Percentiles rank a stretch among this genome's conserved stretches.
Evolutionary conservation across 129 eudicot species (phyloP).

Genomic region (Chrysanthemum makinoi): DNA sequence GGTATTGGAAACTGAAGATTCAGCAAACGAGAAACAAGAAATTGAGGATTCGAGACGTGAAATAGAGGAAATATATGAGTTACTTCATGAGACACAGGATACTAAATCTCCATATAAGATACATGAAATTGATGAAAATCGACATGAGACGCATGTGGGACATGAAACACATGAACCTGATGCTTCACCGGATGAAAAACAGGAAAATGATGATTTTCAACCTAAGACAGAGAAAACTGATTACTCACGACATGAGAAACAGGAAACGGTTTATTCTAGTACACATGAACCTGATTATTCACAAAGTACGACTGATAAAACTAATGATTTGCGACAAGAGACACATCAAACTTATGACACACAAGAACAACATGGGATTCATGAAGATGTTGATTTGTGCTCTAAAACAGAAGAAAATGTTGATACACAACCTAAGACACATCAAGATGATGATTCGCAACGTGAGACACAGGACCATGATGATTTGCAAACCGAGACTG

Average conservation of each 20-base stretch:
- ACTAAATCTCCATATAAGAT: not conserved
- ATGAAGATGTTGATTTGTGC: not conserved
- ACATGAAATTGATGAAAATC: not conserved
- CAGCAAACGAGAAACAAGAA: not conserved
- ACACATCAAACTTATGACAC: conserved; percentile 6
- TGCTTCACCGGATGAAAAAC: not conserved
- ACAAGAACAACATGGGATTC: not conserved
- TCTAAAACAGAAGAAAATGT: conserved; percentile 2
- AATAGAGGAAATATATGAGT: not conserved
- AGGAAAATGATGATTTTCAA: conserved; percentile 2
- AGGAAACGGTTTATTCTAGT: not conserved
- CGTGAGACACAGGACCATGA: not conserved
- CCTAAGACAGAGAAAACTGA: not conserved
- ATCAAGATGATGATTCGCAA: conserved; percentile 1
- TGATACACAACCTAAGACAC: conserved; percentile 1
- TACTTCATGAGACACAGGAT: not conserved
- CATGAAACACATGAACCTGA: not conserved
- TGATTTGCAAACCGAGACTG: conserved; percentile 12
- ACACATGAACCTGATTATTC: not conserved
- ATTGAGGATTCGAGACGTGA: not conserved
- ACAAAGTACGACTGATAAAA: not conserved
- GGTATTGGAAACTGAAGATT: not conserved
- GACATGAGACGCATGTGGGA: not conserved
- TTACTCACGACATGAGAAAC: not conserved
- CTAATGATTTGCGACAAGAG: conserved; percentile 9